Conservation (phyloP, 208 protist species). For the Leishmania lainsoni region DNA sequence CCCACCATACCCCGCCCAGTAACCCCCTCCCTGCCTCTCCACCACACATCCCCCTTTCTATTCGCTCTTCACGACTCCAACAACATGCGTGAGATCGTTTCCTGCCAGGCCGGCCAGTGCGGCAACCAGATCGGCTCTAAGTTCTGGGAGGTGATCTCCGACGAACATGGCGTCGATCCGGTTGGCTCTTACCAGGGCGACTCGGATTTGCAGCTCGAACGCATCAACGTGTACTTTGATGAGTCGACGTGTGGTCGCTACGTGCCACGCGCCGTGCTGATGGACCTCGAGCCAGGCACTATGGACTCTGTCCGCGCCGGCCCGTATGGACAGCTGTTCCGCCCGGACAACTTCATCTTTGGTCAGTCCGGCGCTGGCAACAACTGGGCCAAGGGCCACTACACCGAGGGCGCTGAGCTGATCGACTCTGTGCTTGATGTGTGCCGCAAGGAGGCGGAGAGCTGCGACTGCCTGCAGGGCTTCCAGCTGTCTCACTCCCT, state of each 20-base stretch:
- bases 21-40: neutral
- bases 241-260: conserved; percentile 83
- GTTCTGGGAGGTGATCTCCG: conserved; percentile 84
- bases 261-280: conserved; percentile 80
- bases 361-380: conserved; percentile 98
- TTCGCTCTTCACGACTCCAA: neutral
- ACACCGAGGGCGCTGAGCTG: conserved; percentile 98
- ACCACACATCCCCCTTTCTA: neutral
- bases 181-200: conserved; percentile 92
- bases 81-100: conserved; percentile 91
- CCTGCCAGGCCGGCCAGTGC: conserved; percentile 76
- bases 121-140: conserved; percentile 85
- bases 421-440: conserved; percentile 97
- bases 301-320: conserved; percentile 97
- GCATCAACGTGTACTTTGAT: conserved; percentile 99
- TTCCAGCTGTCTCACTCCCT: conserved; percentile 99
- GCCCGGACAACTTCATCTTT: conserved; percentile 98
- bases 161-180: conserved; percentile 90
- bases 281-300: conserved; percentile 94
- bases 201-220: conserved; percentile 96
- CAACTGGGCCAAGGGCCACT: conserved; percentile 99
- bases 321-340: conserved; percentile 91
- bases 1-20: neutral
- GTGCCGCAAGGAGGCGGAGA: conserved; percentile 98
- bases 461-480: conserved; percentile 98